phyloP scores from a whole-genome alignment of 2,329 filamentous ascomycete species.

The Volutella citrinella region DNA sequence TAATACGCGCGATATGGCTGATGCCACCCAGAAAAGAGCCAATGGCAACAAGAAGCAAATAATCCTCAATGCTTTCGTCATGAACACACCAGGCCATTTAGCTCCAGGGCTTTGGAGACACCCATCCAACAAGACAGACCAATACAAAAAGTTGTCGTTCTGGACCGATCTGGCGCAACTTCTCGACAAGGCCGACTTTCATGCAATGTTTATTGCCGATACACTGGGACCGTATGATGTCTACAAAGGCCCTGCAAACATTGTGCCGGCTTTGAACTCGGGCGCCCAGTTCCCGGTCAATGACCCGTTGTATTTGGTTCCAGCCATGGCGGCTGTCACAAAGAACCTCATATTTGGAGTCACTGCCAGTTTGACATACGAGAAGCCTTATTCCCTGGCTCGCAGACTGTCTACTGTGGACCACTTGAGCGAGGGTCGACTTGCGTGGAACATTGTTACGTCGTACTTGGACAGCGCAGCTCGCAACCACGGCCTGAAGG shows the following conservation, averaged over 20 bases:
- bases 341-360: constrained; percentile 39
- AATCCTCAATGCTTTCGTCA: constrained; percentile 18
- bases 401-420: constrained; percentile 33
- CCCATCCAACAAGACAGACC: constrained; percentile 15
- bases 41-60: constrained; percentile 11
- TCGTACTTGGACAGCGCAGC: too few species aligned
- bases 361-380: constrained; percentile 34
- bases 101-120: constrained; percentile 17
- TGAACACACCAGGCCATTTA: constrained; percentile 16
- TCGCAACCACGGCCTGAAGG: too few species aligned
- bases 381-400: constrained; percentile 32
- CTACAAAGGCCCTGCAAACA: constrained; percentile 12
- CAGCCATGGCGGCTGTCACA: constrained; percentile 45
- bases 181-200: constrained; percentile 43
- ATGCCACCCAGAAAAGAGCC: too few species aligned
- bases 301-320: constrained; percentile 34
- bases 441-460: constrained; percentile 50
- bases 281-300: constrained; percentile 42
- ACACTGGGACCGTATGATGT: constrained; percentile 41
- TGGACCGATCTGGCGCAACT: constrained; percentile 47
- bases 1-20: too few species aligned
- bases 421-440: constrained; percentile 31
- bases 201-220: constrained; percentile 50
- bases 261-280: constrained; percentile 25
- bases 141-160: constrained; percentile 28